A percentile compares a stretch with the other conserved stretches of the same genome.
Evolutionary conservation across 495 filamentous ascomycete species (phyloP).

Genomic region (Cryomyces minteri): DNA sequence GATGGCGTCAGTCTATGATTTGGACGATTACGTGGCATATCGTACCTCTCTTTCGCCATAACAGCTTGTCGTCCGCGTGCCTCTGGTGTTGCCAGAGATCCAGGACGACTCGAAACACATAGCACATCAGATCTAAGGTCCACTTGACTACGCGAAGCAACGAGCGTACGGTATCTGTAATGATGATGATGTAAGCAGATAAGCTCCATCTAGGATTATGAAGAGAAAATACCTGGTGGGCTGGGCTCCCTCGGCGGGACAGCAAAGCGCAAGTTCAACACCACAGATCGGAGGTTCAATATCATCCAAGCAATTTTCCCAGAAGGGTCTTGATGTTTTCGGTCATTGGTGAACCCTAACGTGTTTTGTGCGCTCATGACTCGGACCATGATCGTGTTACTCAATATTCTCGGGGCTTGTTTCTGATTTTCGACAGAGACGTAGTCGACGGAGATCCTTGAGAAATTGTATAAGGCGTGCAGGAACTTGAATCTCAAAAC

Average conservation of each 20-base stretch:
- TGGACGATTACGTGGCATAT: background rate
- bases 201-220: background rate
- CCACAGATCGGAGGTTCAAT: slow-evolving; percentile 51
- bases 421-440: slow-evolving; percentile 20
- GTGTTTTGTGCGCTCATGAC: slow-evolving; percentile 53
- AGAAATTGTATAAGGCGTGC: slow-evolving; percentile 17
- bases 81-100: background rate
- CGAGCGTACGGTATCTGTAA: background rate
- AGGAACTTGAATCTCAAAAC: slow-evolving; percentile 14
- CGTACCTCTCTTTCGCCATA: background rate
- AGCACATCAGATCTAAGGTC: slow-evolving; percentile 17
- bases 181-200: background rate
- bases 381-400: slow-evolving; percentile 45
- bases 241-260: slow-evolving; percentile 17
- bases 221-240: background rate
- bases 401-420: slow-evolving; percentile 38
- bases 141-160: slow-evolving; percentile 16
- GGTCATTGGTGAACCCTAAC: slow-evolving; percentile 43
- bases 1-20: slow-evolving; percentile 3
- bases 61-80: background rate
- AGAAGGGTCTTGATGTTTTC: slow-evolving; percentile 35
- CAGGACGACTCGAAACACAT: background rate
- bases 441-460: slow-evolving; percentile 25
- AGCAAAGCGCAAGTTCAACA: slow-evolving; percentile 45
- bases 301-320: slow-evolving; percentile 59